A percentile compares a stretch with the other conserved stretches of the same genome.
phyloP scores from a whole-genome alignment of 2,329 filamentous ascomycete genomes.

The Stachybotrys chartarum region DNA sequence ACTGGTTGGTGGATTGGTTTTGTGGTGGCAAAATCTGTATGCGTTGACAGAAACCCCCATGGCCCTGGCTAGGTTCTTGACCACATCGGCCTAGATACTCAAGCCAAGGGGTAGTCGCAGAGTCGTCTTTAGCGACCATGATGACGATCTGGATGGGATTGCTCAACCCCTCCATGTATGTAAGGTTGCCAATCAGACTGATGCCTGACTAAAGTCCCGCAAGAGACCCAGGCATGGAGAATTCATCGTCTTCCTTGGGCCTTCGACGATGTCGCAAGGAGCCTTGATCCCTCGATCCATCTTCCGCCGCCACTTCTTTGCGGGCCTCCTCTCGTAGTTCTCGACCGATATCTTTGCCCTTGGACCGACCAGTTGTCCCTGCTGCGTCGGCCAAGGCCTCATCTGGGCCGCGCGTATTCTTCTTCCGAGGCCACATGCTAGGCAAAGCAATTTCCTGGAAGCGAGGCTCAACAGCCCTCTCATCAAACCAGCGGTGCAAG shows the following conservation, averaged over 20 bases:
- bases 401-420: conserved; percentile 70
- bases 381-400: conserved; percentile 41
- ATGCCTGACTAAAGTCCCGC: conserved; percentile 26
- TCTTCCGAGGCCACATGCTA: conserved; percentile 76
- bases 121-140: too few relatives aligned
- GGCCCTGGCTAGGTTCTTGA: conserved; percentile 21
- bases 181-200: not conserved
- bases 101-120: too few relatives aligned
- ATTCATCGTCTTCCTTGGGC: conserved; percentile 28
- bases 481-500: conserved; percentile 82
- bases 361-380: conserved; percentile 43
- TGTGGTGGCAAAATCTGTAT: conserved; percentile 68
- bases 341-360: conserved; percentile 44
- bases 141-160: too few relatives aligned
- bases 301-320: conserved; percentile 38
- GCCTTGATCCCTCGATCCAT: conserved; percentile 27
- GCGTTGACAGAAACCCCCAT: conserved; percentile 52
- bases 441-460: conserved; percentile 84
- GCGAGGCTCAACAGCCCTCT: conserved; percentile 75
- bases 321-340: conserved; percentile 45
- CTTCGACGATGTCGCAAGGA: conserved; percentile 32
- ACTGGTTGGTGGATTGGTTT: conserved; percentile 61
- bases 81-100: conserved; percentile 1
- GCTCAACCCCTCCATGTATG: too few relatives aligned
- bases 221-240: conserved; percentile 40